Percentiles rank a stretch among this genome's conserved stretches.
phyloP scores from a whole-genome alignment of 2,329 filamentous ascomycete genomes.

The Penicillium sp. region DNA sequence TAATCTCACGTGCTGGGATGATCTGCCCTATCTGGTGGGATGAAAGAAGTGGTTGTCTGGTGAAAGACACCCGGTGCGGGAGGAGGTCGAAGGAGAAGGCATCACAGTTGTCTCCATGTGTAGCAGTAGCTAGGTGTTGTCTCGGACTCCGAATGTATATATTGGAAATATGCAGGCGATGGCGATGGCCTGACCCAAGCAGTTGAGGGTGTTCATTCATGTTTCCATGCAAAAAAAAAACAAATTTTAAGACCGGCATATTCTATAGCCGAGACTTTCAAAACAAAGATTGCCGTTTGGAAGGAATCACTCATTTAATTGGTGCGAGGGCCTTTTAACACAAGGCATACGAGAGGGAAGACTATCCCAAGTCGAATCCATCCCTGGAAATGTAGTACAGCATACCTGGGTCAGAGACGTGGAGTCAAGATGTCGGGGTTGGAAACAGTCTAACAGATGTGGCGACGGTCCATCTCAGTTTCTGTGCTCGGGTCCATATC shows the following conservation, averaged over 20 bases:
- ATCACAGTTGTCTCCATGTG: not conserved
- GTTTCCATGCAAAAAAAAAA: not conserved
- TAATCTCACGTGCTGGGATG: not conserved
- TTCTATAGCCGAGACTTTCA: not conserved
- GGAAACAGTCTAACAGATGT: not conserved
- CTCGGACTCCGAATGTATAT: not conserved
- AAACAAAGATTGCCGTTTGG: not conserved
- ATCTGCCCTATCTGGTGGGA: not conserved
- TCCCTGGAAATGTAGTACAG: not conserved
- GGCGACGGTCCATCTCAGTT: not conserved
- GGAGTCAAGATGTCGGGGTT: not conserved
- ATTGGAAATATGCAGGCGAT: not conserved
- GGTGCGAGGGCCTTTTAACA: not conserved
- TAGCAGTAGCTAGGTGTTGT: not conserved
- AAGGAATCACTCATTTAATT: not conserved
- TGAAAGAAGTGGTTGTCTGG: not conserved
- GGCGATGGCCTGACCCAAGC: conserved; percentile 1
- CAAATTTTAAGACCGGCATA: not conserved
- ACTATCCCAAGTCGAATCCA: not conserved
- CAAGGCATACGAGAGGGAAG: not conserved
- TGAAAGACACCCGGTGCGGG: not conserved
- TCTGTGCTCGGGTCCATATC: not conserved
- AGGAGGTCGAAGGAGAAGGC: not conserved
- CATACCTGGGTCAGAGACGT: not conserved
- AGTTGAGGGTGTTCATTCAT: not conserved